Evolutionary conservation across 257 asterid genomes (phyloP), one percentile per base, ranked within the genome.

Genomic region (Cinchona pubescens): DNA sequence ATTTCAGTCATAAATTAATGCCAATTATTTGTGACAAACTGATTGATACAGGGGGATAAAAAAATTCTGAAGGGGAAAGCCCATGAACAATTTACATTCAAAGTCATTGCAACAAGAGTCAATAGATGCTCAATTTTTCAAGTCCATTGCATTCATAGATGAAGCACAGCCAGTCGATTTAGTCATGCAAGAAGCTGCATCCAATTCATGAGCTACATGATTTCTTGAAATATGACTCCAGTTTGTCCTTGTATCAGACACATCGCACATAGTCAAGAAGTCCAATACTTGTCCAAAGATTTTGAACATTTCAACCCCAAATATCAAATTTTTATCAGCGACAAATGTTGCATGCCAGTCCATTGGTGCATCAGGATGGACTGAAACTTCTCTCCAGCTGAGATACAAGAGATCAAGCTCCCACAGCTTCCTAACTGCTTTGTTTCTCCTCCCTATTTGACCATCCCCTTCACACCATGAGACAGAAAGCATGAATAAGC

Each of bases 391-490:
- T 7, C 38, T 81, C 98, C 98, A 95, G 27, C 74, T 77, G 42
- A 86, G 82, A 38, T 75, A 75, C 85, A 51, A 5, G 6, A 84
- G 88, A 78, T 95, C 91, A 29, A 95, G 96, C 86, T 90, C 99
- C 98, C 98, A 92, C 23, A 92, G 86, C 85, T 94, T 94, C 59
- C 99, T 86, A 70, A 94, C 93, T 0, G 99, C 99, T 74, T 95
- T 92, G 70, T 95, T 95, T 82, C 98, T 90, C 91, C 96, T 75
- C 40, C 98, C 99, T 60, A 95, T 92, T 78, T 88, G 91, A 5
- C 98, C 98, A 11, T 90, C 97, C 63, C 99, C 99, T 79, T 95
- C 99, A 30, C 98, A 95, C 99, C 98, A 95, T 43, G 96, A 92
- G 55, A 95, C 97, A 0, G 94, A 90, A 0, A 94, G 84, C 96